Percentiles rank a stretch among this genome's conserved stretches.
These are phyloP conservation scores for Taiozyma sp. DNA, from an alignment of 1,139 yeast species.

Conservation along the genomic window DNA sequence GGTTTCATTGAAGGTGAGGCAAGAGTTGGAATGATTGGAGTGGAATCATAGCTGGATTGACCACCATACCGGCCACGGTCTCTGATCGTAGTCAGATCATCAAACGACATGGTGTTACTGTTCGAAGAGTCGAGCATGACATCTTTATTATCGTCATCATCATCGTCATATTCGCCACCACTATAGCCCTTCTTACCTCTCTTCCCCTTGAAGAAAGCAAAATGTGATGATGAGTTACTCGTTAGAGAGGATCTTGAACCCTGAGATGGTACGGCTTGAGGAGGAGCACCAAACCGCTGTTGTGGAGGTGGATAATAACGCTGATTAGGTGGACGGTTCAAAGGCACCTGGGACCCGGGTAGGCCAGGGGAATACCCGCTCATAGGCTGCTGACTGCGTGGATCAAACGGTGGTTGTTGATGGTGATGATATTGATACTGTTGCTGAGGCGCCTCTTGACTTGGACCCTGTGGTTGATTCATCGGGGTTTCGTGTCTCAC, in stretches of 20 bases:
- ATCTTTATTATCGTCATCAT: conserved; percentile 46
- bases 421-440: conserved; percentile 19
- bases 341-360: not conserved
- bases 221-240: conserved; percentile 10
- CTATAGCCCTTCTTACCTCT: conserved; percentile 7
- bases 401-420: conserved; percentile 10
- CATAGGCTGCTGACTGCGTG: conserved; percentile 4
- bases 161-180: conserved; percentile 29
- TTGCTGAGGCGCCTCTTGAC: conserved; percentile 12
- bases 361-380: not conserved
- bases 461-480: conserved; percentile 12
- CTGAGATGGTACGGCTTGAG: not conserved
- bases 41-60: conserved; percentile 44
- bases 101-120: conserved; percentile 48
- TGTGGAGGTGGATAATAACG: conserved; percentile 10
- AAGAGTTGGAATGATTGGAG: conserved; percentile 72
- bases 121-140: conserved; percentile 44
- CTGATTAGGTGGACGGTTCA: conserved; percentile 3
- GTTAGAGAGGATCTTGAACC: conserved; percentile 19
- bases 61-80: conserved; percentile 64
- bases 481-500: conserved; percentile 34
- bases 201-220: conserved; percentile 34
- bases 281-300: conserved; percentile 2
- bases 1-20: conserved; percentile 8
- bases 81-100: conserved; percentile 57